Percentiles rank a stretch among this genome's conserved stretches.
Conservation (phyloP, 1,284 basidiomycete species). For the Sparassis latifolia region DNA sequence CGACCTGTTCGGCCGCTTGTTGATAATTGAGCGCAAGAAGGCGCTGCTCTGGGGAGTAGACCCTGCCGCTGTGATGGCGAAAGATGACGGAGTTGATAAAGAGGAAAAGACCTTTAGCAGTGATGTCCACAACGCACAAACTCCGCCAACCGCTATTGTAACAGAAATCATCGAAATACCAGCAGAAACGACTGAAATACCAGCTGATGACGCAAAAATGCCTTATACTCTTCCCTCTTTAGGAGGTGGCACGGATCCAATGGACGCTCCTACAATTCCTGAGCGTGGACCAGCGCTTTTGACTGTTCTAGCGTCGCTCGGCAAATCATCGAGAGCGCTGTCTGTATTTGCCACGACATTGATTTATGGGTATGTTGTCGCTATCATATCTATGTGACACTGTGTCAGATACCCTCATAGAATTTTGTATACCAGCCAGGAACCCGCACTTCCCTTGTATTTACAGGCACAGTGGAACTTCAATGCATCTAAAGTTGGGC, state of each 20-base stretch:
- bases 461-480: constrained; percentile 57
- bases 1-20: constrained; percentile 56
- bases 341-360: constrained; percentile 47
- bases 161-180: background rate
- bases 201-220: constrained; percentile 1
- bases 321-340: constrained; percentile 49
- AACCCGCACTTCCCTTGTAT: constrained; percentile 64
- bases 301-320: constrained; percentile 35
- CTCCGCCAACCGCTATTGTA: too few species aligned
- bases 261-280: too few species aligned
- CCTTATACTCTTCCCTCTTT: background rate
- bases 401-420: background rate
- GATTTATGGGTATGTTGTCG: constrained; percentile 47
- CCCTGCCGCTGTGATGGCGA: constrained; percentile 23
- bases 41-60: constrained; percentile 49
- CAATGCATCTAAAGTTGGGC: constrained; percentile 54
- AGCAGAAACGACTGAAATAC: constrained; percentile 5
- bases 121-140: too few species aligned
- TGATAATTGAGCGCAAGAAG: constrained; percentile 59
- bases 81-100: constrained; percentile 3
- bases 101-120: background rate
- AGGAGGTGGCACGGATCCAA: too few species aligned
- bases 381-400: background rate
- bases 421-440: constrained; percentile 33
- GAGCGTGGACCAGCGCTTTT: constrained; percentile 9